Evolutionary conservation across 2,329 filamentous ascomycete genomes (phyloP), one percentile per base, ranked within the genome.

Genomic region (Ambrosiella beaveri): DNA sequence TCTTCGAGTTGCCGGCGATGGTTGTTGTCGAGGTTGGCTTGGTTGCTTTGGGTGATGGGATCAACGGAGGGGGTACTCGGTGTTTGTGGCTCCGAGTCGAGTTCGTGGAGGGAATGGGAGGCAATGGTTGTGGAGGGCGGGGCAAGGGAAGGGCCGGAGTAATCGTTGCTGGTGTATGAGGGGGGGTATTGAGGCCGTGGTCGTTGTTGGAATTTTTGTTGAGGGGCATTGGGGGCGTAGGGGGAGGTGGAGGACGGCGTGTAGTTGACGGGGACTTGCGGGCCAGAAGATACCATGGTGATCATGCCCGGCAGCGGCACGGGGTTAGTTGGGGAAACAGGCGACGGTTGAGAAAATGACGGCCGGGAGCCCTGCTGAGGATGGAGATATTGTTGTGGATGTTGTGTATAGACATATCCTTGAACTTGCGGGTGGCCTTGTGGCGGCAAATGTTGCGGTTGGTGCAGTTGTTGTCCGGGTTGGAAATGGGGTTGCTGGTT

Each of bases 41-140:
- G 39, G 47, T 37, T 15, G 47, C 27, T 41, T 47, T 40, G 19
- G 44, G 54, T 41, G 11, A 13, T 13, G 54, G 57, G 40, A 37
- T 37, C 39, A 53, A 19, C 11, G 44, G 44, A 9, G 8, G 47
- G 27, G 47, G 13, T 36, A 27, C 9, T 35, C 8, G 47, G 15
- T 11, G 47, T 54, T 38, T 49, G 51, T 12, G 57, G 45, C 36
- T 40, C 56, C 47, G 47, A 51, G 47, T 51, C 47, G 7, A 51
- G 47, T 51, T 51, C 47, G 27, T 37, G 47, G 47, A 51, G 12
- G 45, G 12, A n/a, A 6, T 41, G 2, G 39, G 39, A n/a, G 5
- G n/a, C 39, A 11, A 41, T 41, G 39, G 45, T 19, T 19, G 19
- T 49, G 47, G 47, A 37, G 27, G 47, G 17, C 19, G 1, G 47